phyloP scores from a whole-genome alignment of 139 green algal genomes.

The Closterium sp. region DNA sequence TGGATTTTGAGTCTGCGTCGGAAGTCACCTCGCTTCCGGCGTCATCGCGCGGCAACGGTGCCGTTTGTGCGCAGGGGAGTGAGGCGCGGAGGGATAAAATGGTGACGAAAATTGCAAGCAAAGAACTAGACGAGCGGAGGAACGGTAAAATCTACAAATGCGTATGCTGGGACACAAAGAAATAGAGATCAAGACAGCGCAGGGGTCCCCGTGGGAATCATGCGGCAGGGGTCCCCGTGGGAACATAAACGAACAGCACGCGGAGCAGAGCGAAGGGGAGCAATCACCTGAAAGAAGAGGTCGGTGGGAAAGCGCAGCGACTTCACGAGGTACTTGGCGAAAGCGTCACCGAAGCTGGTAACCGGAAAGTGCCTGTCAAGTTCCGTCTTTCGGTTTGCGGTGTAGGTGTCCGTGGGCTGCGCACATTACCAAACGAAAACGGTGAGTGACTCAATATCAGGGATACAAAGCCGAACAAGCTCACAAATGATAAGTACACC shows the following conservation, averaged over 20 bases:
- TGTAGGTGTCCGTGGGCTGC: constrained; percentile 34
- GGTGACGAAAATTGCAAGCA: not conserved
- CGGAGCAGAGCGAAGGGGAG: not conserved
- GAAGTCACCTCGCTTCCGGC: constrained; percentile 36
- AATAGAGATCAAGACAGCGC: too few species aligned
- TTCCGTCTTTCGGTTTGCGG: constrained; percentile 16
- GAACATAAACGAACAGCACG: not conserved
- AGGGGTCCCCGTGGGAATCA: too few species aligned
- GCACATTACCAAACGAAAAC: not conserved
- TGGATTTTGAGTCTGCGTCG: not conserved
- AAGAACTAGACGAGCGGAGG: not conserved
- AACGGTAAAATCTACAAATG: not conserved
- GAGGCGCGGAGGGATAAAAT: not conserved
- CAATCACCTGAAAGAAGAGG: constrained; percentile 37
- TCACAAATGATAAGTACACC: too few species aligned
- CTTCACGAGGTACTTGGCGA: constrained; percentile 46
- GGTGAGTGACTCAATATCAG: not conserved
- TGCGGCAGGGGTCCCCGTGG: too few species aligned
- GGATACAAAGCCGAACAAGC: not conserved
- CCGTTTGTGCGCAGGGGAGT: constrained; percentile 18
- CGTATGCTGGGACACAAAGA: not conserved
- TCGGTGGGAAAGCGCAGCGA: constrained; percentile 46
- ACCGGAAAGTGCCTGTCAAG: constrained; percentile 33
- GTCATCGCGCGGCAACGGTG: constrained; percentile 51
- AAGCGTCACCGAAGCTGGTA: constrained; percentile 22